Evolutionary conservation across 2,329 filamentous ascomycete genomes (phyloP).

Genomic region (Sclerotinia minor): DNA sequence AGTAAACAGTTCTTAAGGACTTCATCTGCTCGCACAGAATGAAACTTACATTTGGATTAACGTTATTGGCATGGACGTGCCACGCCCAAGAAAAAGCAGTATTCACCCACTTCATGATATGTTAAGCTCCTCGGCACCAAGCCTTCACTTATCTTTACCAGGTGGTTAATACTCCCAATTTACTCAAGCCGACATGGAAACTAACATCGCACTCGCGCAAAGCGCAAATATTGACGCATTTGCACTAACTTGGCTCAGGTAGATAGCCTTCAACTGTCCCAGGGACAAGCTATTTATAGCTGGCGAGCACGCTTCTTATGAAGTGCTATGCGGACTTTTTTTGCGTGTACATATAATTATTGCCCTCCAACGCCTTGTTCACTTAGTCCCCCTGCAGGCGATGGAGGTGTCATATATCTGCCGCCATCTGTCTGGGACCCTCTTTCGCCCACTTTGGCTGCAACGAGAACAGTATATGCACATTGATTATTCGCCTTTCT

Average conservation of each 20-base stretch:
- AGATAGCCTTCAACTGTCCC: conserved; percentile 12
- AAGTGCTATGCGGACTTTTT: too few species aligned
- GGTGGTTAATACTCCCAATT: conserved; percentile 2
- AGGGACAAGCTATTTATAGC: too few species aligned
- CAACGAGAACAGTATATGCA: too few species aligned
- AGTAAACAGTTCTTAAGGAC: background rate
- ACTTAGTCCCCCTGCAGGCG: too few species aligned
- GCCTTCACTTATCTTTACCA: conserved; percentile 3
- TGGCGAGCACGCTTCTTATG: too few species aligned
- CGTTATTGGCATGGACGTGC: background rate
- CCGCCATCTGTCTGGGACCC: too few species aligned
- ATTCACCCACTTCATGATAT: conserved; percentile 18
- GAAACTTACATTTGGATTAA: background rate
- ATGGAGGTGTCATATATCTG: too few species aligned
- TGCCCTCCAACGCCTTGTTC: too few species aligned
- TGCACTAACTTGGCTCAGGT: conserved; percentile 39
- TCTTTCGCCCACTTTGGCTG: too few species aligned
- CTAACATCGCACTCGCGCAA: conserved; percentile 38
- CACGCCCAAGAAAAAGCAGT: conserved; percentile 10
- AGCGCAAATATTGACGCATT: conserved; percentile 42
- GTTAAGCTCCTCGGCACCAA: background rate
- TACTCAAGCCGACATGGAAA: conserved; percentile 32
- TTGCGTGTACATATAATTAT: too few species aligned
- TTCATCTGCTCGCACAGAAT: conserved; percentile 7
- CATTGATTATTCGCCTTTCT: too few species aligned